Evolutionary conservation across 805 yeast species (phyloP).

Genomic region (Starmera caribaea): DNA sequence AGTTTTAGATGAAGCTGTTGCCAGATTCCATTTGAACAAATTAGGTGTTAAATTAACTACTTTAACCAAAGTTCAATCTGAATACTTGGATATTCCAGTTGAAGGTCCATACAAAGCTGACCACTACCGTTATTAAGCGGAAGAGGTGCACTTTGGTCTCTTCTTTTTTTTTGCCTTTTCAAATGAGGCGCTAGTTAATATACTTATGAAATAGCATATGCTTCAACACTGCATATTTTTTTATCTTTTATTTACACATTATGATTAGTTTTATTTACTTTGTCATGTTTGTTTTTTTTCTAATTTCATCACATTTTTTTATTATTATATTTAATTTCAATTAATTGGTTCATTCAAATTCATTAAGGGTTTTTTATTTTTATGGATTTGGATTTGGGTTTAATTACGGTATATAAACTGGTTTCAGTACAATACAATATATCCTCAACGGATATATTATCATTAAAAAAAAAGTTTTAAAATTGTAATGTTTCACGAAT

Average conservation of each 20-base stretch:
- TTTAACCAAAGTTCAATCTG: constrained; percentile 76
- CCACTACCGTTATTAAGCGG: constrained; percentile 84
- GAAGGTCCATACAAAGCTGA: constrained; percentile 98
- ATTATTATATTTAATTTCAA: constrained; percentile 1
- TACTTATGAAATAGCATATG: neutral
- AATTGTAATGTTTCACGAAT: too few relatives aligned
- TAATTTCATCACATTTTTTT: constrained; percentile 1
- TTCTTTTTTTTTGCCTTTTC: too few relatives aligned
- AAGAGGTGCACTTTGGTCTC: too few relatives aligned
- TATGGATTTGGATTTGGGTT: neutral
- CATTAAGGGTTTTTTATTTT: constrained; percentile 3
- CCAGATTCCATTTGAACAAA: constrained; percentile 91
- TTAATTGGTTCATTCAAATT: neutral
- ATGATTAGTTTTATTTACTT: neutral
- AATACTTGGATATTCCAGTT: constrained; percentile 83
- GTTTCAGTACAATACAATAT: neutral
- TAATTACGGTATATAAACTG: neutral
- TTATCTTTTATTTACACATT: neutral
- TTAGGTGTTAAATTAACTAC: constrained; percentile 81
- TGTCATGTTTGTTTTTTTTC: constrained; percentile 2
- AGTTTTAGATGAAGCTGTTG: constrained; percentile 97
- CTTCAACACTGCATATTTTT: constrained; percentile 1
- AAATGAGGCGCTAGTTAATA: neutral
- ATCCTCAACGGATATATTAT: constrained; percentile 18
- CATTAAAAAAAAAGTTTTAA: too few relatives aligned